Conservation (phyloP, 2,329 filamentous ascomycete genomes). For the Cercospora janseana region DNA sequence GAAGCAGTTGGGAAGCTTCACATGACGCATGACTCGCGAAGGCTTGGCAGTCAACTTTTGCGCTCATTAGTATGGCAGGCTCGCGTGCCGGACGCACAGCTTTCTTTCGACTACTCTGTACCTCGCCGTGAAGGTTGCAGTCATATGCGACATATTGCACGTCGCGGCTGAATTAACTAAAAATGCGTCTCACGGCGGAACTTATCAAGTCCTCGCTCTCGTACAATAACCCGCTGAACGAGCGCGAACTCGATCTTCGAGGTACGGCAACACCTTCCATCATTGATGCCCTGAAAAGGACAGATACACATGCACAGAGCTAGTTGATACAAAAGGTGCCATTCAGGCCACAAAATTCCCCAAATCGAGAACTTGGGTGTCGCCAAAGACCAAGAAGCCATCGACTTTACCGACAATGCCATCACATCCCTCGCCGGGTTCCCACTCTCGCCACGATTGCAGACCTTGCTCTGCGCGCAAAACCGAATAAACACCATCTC, state of each 20-base stretch:
- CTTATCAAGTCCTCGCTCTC: constrained; percentile 92
- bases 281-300: constrained; percentile 68
- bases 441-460: constrained; percentile 82
- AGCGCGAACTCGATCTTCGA: constrained; percentile 98
- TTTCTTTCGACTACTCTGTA: too few relatives aligned
- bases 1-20: not conserved
- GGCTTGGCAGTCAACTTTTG: constrained; percentile 7
- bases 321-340: constrained; percentile 41
- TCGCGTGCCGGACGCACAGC: not conserved
- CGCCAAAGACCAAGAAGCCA: constrained; percentile 89
- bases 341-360: constrained; percentile 91
- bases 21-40: constrained; percentile 7
- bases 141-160: too few relatives aligned
- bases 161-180: constrained; percentile 36
- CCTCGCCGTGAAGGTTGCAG: too few relatives aligned
- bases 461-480: constrained; percentile 81
- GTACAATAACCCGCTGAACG: constrained; percentile 97
- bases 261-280: constrained; percentile 65
- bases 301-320: constrained; percentile 72
- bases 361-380: constrained; percentile 96
- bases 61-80: not conserved
- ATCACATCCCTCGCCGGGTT: constrained; percentile 88
- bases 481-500: constrained; percentile 87
- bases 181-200: constrained; percentile 92
- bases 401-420: constrained; percentile 98